Conservation (phyloP, 192 early-diverging fungal genomes). For the Coemansia sp. region DNA sequence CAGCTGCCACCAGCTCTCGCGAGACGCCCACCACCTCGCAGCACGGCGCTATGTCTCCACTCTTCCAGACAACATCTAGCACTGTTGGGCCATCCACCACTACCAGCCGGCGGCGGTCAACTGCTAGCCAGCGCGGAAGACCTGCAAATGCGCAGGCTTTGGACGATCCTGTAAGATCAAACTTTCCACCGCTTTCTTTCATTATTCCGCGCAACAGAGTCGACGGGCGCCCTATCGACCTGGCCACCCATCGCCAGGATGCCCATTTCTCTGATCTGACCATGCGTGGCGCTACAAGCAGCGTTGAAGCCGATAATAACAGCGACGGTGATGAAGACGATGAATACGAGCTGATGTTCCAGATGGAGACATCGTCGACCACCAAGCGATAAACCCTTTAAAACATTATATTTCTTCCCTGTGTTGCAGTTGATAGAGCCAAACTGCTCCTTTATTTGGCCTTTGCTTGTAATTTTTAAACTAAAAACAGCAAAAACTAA, state of each 20-base stretch:
- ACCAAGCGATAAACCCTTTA: not conserved
- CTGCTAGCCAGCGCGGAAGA: not conserved
- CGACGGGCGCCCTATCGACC: constrained; percentile 7
- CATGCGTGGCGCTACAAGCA: not conserved
- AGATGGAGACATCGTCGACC: constrained; percentile 41
- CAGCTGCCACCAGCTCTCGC: not conserved
- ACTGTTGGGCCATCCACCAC: not conserved
- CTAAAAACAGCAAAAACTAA: not conserved
- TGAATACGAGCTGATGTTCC: constrained; percentile 53
- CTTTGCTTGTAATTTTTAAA: too few species aligned
- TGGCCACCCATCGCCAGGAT: not conserved
- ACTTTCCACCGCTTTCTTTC: constrained; percentile 51
- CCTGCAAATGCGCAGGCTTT: not conserved
- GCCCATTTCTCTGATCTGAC: not conserved
- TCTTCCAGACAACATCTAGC: too few species aligned
- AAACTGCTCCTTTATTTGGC: too few species aligned
- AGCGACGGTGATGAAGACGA: constrained; percentile 16
- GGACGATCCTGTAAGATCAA: constrained; percentile 28
- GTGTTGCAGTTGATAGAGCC: not conserved
- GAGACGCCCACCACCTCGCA: not conserved
- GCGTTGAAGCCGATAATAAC: not conserved
- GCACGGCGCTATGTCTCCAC: too few species aligned
- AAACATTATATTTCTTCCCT: not conserved
- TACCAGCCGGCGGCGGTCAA: not conserved
- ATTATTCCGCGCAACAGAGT: constrained; percentile 44